Evolutionary conservation across 2,329 filamentous ascomycete species (phyloP).

Genomic region (Phaeosphaeria sp.): DNA sequence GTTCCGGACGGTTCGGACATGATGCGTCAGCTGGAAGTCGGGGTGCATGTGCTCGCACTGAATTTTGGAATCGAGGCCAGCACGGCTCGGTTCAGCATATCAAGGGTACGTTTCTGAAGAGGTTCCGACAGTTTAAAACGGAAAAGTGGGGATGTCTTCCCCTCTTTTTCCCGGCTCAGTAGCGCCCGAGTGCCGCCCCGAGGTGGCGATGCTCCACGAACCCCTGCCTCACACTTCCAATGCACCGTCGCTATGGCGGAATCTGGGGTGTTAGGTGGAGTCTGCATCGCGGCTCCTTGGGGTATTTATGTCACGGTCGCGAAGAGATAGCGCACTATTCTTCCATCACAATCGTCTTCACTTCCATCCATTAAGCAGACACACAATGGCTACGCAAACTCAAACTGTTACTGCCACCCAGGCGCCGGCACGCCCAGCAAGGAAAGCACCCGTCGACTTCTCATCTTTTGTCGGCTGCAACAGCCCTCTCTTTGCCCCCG

Average conservation of each 20-base stretch:
- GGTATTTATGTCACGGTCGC: not conserved
- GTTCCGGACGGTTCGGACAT: not conserved
- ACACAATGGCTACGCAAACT: not conserved
- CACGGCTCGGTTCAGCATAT: not conserved
- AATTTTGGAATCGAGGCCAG: not conserved
- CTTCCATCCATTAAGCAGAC: not conserved
- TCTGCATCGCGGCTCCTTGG: not conserved
- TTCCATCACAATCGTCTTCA: not conserved
- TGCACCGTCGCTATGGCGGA: not conserved
- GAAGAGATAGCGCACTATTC: not conserved
- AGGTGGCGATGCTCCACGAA: not conserved
- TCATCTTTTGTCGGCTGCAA: not conserved
- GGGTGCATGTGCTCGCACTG: not conserved
- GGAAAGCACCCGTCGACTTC: not conserved
- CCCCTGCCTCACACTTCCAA: not conserved
- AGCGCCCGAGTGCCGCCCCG: not conserved
- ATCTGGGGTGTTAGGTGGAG: not conserved
- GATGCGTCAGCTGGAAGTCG: not conserved
- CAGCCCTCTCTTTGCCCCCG: not conserved
- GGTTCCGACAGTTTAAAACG: not conserved
- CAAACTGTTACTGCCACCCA: not conserved
- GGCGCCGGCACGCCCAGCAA: not conserved
- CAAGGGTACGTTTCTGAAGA: not conserved
- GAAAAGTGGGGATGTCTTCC: not conserved
- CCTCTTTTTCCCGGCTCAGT: not conserved